These are phyloP conservation scores for Hericium erinaceus DNA, from an alignment of 768 basidiomycete species.

Conservation along the genomic window DNA sequence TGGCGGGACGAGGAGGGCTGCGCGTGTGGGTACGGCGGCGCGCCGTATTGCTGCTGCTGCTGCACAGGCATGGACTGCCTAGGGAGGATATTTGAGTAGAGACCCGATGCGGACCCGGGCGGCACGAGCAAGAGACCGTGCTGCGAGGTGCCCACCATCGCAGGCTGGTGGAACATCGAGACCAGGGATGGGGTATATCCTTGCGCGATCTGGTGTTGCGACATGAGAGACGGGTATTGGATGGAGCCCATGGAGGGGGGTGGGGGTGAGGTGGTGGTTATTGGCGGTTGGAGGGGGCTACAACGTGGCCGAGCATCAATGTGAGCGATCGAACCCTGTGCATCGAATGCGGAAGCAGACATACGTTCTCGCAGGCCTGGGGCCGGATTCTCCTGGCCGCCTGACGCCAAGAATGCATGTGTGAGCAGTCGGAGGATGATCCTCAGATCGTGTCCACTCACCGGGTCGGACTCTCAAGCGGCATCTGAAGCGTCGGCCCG, in stretches of 20 bases:
- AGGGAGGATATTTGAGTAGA: constrained; percentile 11
- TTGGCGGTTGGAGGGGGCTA: constrained; percentile 29
- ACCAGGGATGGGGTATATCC: constrained; percentile 72
- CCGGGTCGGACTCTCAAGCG: constrained; percentile 53
- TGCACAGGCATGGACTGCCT: constrained; percentile 8
- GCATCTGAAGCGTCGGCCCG: constrained; percentile 28
- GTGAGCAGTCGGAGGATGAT: constrained; percentile 24
- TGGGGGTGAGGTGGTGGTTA: constrained; percentile 67
- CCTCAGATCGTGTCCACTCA: not conserved
- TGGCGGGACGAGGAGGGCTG: not conserved
- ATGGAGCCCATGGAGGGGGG: constrained; percentile 38
- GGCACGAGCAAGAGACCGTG: constrained; percentile 13
- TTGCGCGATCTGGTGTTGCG: constrained; percentile 66
- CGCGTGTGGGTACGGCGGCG: not conserved
- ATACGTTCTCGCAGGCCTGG: constrained; percentile 11
- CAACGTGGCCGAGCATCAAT: not conserved
- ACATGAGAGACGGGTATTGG: constrained; percentile 68
- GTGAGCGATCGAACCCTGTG: not conserved
- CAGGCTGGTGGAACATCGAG: constrained; percentile 51
- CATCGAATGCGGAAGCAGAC: constrained; percentile 6
- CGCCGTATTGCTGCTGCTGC: not conserved
- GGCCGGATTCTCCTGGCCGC: constrained; percentile 24
- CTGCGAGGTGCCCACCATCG: constrained; percentile 11
- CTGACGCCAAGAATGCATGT: constrained; percentile 18
- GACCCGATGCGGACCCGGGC: constrained; percentile 13